A percentile compares a stretch with the other conserved stretches of the same genome.
phyloP scores from a whole-genome alignment of 2,329 filamentous ascomycete species.

The Sporothrix brunneoviolacea region DNA sequence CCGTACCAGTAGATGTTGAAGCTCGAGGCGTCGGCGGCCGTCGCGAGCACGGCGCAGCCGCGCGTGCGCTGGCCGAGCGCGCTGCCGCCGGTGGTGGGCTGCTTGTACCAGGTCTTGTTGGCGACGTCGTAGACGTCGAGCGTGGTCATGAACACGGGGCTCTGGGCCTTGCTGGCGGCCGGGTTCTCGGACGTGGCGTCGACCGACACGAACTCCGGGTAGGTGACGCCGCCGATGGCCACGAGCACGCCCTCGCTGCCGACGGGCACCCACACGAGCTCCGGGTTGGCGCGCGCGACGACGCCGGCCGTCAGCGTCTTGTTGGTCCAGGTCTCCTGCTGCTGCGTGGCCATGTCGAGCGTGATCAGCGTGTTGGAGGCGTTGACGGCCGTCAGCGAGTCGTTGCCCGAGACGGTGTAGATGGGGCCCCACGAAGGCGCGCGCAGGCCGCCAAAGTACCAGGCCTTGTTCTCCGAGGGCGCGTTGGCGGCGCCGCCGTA shows the following conservation, averaged over 20 bases:
- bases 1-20: conserved; percentile 84
- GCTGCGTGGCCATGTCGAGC: conserved; percentile 50
- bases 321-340: conserved; percentile 50
- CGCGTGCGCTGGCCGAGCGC: conserved; percentile 50
- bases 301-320: conserved; percentile 42
- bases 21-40: conserved; percentile 63
- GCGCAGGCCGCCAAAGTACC: conserved; percentile 62
- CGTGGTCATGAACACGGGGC: conserved; percentile 62
- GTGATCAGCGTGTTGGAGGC: conserved; percentile 53
- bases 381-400: conserved; percentile 33
- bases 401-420: conserved; percentile 28
- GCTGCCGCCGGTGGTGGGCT: conserved; percentile 58
- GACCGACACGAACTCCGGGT: conserved; percentile 42
- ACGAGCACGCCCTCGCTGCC: conserved; percentile 69
- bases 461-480: conserved; percentile 64
- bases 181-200: conserved; percentile 25
- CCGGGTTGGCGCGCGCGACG: conserved; percentile 53
- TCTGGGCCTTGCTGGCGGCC: conserved; percentile 46
- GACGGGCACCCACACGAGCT: conserved; percentile 71
- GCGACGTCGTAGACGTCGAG: conserved; percentile 76
- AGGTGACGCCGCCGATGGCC: conserved; percentile 66
- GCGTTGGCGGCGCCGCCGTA: conserved; percentile 58
- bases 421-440: conserved; percentile 45
- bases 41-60: conserved; percentile 69
- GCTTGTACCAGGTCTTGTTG: conserved; percentile 65